Percentiles rank a stretch among this genome's conserved stretches.
Evolutionary conservation across 176 grass and related monocot genomes (phyloP).

Genomic region (Poa pratensis): DNA sequence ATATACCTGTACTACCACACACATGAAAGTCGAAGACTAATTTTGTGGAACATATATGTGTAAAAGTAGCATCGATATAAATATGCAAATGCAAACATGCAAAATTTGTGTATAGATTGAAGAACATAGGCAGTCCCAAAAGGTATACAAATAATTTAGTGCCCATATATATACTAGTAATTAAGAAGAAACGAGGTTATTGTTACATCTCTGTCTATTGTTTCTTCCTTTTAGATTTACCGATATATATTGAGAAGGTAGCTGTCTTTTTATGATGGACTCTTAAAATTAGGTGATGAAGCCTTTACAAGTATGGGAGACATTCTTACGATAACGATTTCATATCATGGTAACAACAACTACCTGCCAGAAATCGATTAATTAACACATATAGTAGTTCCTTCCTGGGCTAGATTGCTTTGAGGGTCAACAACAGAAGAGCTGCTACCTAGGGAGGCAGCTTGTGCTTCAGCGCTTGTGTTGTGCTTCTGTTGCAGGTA

Average conservation of each 20-base stretch:
- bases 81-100: not conserved
- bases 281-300: constrained; percentile 27
- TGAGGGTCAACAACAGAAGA: constrained; percentile 42
- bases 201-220: constrained; percentile 1
- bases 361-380: constrained; percentile 49
- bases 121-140: not conserved
- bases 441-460: not conserved
- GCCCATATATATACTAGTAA: not conserved
- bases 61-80: not conserved
- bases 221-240: constrained; percentile 4
- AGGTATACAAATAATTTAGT: not conserved
- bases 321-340: constrained; percentile 45
- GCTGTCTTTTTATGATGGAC: not conserved
- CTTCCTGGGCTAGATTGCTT: constrained; percentile 52
- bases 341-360: constrained; percentile 47
- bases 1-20: not conserved
- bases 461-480: constrained; percentile 6
- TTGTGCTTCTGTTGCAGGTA: constrained; percentile 49
- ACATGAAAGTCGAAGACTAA: not conserved
- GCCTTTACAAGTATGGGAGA: constrained; percentile 36
- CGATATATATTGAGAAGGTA: constrained; percentile 24
- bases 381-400: constrained; percentile 31
- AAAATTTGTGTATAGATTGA: not conserved
- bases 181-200: not conserved
- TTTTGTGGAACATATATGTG: not conserved